A percentile compares a stretch with the other conserved stretches of the same genome.
phyloP scores from a whole-genome alignment of 2,329 filamentous ascomycete species.

The Fusarium domesticum region DNA sequence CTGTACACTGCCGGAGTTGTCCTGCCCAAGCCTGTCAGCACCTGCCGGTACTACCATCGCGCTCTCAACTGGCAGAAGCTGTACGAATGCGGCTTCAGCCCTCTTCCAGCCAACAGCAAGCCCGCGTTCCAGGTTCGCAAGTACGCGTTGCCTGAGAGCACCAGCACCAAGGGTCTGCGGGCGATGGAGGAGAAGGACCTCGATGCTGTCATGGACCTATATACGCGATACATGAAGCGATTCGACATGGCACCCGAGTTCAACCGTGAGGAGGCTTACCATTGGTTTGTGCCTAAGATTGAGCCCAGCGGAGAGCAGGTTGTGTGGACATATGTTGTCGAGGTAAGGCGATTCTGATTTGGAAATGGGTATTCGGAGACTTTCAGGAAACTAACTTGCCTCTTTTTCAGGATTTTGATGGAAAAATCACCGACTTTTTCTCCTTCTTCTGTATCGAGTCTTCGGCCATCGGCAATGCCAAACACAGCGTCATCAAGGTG shows the following conservation, averaged over 20 bases:
- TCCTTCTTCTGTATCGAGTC: slow-evolving; percentile 96
- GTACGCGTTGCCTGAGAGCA: slow-evolving; percentile 75
- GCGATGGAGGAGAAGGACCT: slow-evolving; percentile 78
- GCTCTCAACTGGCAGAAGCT: slow-evolving; percentile 95
- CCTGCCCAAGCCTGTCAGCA: slow-evolving; percentile 86
- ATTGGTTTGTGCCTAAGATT: slow-evolving; percentile 77
- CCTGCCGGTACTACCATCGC: slow-evolving; percentile 92
- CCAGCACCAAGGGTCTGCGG: slow-evolving; percentile 71
- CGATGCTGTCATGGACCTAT: slow-evolving; percentile 68
- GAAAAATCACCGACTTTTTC: slow-evolving; percentile 92
- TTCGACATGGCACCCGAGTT: slow-evolving; percentile 86
- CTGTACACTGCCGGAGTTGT: slow-evolving; percentile 94
- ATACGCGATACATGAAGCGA: slow-evolving; percentile 72
- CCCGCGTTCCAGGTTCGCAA: slow-evolving; percentile 81
- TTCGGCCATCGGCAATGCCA: slow-evolving; percentile 78
- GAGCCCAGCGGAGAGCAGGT: slow-evolving; percentile 66
- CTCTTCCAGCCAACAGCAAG: slow-evolving; percentile 78
- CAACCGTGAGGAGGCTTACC: slow-evolving; percentile 73
- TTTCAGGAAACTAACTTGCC: background rate
- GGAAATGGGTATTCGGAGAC: background rate
- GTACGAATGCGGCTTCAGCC: slow-evolving; percentile 91
- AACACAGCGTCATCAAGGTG: slow-evolving; percentile 76
- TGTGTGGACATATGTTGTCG: slow-evolving; percentile 91
- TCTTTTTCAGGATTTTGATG: slow-evolving; percentile 49
- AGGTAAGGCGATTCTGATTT: slow-evolving; percentile 45